phyloP scores from a whole-genome alignment of 2,329 filamentous ascomycete species.

The Aspergillus tanneri region DNA sequence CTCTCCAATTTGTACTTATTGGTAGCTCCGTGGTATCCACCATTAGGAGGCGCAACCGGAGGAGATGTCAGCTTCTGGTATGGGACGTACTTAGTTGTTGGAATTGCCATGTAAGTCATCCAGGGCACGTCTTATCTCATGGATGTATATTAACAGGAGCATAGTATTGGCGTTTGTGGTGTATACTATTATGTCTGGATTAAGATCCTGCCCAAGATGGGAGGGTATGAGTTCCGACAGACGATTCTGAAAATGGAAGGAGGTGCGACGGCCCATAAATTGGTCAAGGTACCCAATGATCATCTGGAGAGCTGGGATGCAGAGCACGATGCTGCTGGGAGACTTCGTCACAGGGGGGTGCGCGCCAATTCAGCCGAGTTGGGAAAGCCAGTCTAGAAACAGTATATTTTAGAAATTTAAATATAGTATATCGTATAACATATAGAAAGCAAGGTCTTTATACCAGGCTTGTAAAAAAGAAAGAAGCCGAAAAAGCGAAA shows the following conservation, averaged over 20 bases:
- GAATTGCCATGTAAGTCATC: constrained; percentile 61
- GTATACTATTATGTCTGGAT: constrained; percentile 63
- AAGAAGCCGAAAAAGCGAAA: too few species aligned
- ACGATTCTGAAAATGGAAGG: constrained; percentile 55
- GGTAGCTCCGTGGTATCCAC: constrained; percentile 71
- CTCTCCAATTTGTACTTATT: constrained; percentile 61
- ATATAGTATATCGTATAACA: too few species aligned
- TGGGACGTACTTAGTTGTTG: constrained; percentile 65
- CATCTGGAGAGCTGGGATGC: constrained; percentile 59
- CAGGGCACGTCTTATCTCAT: too few species aligned
- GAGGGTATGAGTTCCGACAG: constrained; percentile 57
- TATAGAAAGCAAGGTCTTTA: too few species aligned
- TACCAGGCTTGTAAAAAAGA: too few species aligned
- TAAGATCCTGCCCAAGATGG: constrained; percentile 53
- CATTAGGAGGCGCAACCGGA: constrained; percentile 56
- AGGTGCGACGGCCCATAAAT: constrained; percentile 48
- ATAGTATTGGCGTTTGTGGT: constrained; percentile 53
- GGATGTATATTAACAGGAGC: background rate
- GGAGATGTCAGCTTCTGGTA: constrained; percentile 74
- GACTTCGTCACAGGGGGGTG: constrained; percentile 13
- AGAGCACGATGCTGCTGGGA: constrained; percentile 53
- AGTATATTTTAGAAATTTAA: too few species aligned
- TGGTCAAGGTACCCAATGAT: constrained; percentile 55
- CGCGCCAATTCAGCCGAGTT: background rate
- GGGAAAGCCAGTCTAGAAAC: background rate